Conservation (phyloP, 2,329 filamentous ascomycete species). For the Pyrenochaeta sp. region DNA sequence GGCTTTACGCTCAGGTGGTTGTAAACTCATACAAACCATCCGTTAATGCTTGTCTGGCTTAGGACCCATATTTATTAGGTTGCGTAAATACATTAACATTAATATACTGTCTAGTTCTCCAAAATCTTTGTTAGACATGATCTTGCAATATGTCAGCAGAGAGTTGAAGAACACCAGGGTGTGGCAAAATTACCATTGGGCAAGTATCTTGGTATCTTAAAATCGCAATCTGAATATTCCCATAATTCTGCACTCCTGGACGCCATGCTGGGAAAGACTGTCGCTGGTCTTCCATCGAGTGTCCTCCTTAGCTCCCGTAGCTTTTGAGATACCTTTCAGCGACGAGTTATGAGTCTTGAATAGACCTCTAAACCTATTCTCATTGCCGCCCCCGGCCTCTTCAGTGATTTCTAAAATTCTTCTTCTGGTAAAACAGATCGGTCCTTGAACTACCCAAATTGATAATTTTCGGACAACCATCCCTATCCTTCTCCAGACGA, state of each 20-base stretch:
- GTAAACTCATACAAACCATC: too few relatives aligned
- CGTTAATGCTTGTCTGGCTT: too few relatives aligned
- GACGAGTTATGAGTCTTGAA: too few relatives aligned
- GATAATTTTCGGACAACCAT: conserved; percentile 99
- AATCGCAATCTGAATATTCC: background rate
- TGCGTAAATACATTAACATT: background rate
- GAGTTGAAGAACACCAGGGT: background rate
- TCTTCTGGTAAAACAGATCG: conserved; percentile 84
- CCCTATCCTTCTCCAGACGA: conserved; percentile 92
- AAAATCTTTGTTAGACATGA: background rate
- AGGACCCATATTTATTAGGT: background rate
- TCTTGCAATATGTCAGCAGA: conserved; percentile 4
- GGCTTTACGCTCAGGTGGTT: too few relatives aligned
- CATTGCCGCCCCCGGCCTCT: background rate
- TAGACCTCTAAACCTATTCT: background rate
- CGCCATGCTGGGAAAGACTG: background rate
- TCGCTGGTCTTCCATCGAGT: background rate
- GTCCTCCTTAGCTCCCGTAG: background rate
- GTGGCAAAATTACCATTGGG: conserved; percentile 7
- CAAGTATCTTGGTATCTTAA: conserved; percentile 2
- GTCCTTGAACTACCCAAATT: conserved; percentile 95
- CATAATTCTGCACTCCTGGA: background rate
- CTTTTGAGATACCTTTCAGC: background rate
- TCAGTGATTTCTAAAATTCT: conserved; percentile 70
- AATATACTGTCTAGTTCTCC: background rate